Conservation (phyloP, 495 filamentous ascomycete species). For the Aspergillus cavernicola region DNA sequence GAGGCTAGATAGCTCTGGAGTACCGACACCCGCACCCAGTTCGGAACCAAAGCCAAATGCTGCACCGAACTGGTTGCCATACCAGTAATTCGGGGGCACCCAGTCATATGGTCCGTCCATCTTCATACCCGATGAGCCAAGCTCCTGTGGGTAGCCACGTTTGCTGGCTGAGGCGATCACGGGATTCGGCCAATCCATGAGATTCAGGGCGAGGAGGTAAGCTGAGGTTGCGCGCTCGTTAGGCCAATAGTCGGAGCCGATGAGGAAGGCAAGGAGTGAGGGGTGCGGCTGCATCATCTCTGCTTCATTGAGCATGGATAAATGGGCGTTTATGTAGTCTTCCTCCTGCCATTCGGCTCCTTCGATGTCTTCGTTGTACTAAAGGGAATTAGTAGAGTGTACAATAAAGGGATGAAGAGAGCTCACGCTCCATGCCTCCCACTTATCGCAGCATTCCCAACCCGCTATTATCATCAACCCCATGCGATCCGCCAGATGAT, state of each 20-base stretch:
- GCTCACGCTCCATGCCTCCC: slow-evolving; percentile 56
- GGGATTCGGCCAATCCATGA: slow-evolving; percentile 54
- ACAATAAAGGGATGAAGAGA: not conserved
- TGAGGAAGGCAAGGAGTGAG: slow-evolving; percentile 51
- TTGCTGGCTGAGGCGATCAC: slow-evolving; percentile 56
- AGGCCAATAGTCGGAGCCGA: slow-evolving; percentile 63
- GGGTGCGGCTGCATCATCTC: slow-evolving; percentile 57
- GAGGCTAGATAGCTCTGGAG: slow-evolving; percentile 53
- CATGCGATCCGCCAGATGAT: slow-evolving; percentile 52
- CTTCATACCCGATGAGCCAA: slow-evolving; percentile 58
- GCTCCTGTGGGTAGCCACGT: slow-evolving; percentile 46
- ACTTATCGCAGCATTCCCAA: slow-evolving; percentile 69
- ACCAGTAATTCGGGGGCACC: slow-evolving; percentile 65
- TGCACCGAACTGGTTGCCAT: slow-evolving; percentile 46
- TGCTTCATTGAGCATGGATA: slow-evolving; percentile 57
- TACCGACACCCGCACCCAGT: slow-evolving; percentile 58
- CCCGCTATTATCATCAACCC: slow-evolving; percentile 61
- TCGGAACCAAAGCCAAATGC: slow-evolving; percentile 64
- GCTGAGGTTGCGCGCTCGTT: slow-evolving; percentile 50
- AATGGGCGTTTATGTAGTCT: slow-evolving; percentile 53
- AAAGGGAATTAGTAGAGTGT: not conserved
- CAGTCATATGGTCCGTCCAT: slow-evolving; percentile 69
- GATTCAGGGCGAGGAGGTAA: slow-evolving; percentile 47
- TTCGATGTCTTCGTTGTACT: slow-evolving; percentile 53
- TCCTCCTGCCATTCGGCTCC: slow-evolving; percentile 44